phyloP scores from a whole-genome alignment of 805 yeast genomes.

The Saccharomycopsis sp. region DNA sequence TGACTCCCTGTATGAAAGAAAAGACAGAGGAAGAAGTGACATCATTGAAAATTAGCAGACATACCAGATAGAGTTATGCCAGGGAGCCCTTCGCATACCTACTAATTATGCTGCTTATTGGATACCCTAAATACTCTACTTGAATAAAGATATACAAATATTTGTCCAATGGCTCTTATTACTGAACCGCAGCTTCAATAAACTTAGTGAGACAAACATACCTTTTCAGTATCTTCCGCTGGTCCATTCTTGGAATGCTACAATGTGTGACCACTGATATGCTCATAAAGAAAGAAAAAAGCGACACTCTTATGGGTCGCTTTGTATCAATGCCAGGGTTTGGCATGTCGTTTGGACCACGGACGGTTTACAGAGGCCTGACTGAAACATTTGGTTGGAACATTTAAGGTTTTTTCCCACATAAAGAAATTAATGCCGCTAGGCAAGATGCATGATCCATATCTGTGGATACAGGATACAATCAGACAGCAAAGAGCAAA shows the following conservation, averaged over 20 bases:
- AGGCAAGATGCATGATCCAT: too few species aligned
- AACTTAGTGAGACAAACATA: not conserved
- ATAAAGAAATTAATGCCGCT: not conserved
- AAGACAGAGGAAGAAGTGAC: too few species aligned
- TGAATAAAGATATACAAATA: too few species aligned
- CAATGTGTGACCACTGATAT: not conserved
- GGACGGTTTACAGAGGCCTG: not conserved
- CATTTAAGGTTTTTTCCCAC: not conserved
- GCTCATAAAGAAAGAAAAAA: not conserved
- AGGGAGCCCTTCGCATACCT: too few species aligned
- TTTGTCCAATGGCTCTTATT: too few species aligned
- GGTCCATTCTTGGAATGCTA: not conserved
- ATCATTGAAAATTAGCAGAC: too few species aligned
- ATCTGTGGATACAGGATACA: too few species aligned
- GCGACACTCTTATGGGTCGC: not conserved
- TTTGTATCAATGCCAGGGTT: not conserved
- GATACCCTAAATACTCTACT: too few species aligned
- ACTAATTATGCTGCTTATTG: too few species aligned
- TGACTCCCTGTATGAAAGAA: too few species aligned
- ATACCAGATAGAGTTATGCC: too few species aligned
- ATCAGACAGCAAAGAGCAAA: too few species aligned
- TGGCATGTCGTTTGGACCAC: not conserved
- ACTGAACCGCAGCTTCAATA: not conserved
- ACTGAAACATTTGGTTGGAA: not conserved
- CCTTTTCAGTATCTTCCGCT: not conserved